Percentiles rank a stretch among this genome's conserved stretches.
These are phyloP conservation scores for Rhizoclosmatium globosum DNA, from an alignment of 192 early-diverging fungal species.

Conservation along the genomic window DNA sequence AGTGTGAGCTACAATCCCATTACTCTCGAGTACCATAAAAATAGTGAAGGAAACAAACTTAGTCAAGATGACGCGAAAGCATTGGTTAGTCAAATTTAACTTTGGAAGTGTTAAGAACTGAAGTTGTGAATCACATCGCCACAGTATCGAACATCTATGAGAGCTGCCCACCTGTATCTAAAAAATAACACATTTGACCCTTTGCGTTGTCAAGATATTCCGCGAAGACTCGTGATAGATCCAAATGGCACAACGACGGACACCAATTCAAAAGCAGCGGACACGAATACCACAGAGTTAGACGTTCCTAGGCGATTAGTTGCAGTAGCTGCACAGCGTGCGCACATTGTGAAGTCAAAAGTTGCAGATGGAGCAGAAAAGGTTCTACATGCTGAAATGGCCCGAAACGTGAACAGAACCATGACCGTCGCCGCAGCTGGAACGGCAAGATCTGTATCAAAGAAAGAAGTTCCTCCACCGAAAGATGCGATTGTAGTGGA, in stretches of 20 bases:
- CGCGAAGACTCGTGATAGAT: conserved; percentile 29
- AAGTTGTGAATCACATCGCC: neutral
- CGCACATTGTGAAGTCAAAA: neutral
- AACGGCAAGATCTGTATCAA: neutral
- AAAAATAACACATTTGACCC: conserved; percentile 61
- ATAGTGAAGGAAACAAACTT: conserved; percentile 40
- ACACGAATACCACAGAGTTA: neutral
- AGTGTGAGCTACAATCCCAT: conserved; percentile 58
- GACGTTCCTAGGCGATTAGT: conserved; percentile 12
- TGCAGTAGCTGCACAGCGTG: conserved; percentile 3
- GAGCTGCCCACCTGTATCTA: conserved; percentile 50
- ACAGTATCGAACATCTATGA: conserved; percentile 40
- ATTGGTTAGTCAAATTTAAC: conserved; percentile 31
- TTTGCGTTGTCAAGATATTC: conserved; percentile 48
- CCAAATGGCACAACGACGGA: neutral
- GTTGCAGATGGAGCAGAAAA: conserved; percentile 4
- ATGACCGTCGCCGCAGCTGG: conserved; percentile 13
- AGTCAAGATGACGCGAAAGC: conserved; percentile 45
- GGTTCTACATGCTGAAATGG: conserved; percentile 1
- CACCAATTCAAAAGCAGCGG: neutral
- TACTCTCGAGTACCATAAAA: conserved; percentile 44
- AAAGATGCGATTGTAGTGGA: conserved; percentile 9
- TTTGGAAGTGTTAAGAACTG: neutral
- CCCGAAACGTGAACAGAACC: conserved; percentile 5
- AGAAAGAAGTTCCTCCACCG: neutral